Percentiles rank a stretch among this genome's conserved stretches.
Conservation (phyloP, 108 stramenopile genomes). For the Aureococcus anophagefferens region DNA sequence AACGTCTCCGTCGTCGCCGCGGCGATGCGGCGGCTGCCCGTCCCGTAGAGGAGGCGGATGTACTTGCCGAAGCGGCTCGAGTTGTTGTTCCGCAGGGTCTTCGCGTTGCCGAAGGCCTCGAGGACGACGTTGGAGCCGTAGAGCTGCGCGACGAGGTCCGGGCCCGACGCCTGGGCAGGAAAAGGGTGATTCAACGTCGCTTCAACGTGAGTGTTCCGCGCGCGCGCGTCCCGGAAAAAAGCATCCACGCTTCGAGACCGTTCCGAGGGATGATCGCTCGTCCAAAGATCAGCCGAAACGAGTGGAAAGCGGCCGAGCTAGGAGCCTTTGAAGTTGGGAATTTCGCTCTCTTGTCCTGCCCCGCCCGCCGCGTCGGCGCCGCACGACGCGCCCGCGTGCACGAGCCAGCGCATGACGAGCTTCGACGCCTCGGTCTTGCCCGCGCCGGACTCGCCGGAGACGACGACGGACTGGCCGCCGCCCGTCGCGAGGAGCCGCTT, state of each 20-base stretch:
- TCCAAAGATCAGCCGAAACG: too few relatives aligned
- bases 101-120: slow-evolving; percentile 80
- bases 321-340: too few relatives aligned
- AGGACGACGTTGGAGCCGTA: slow-evolving; percentile 73
- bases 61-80: slow-evolving; percentile 93
- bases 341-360: slow-evolving; percentile 69
- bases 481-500: slow-evolving; percentile 48
- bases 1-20: slow-evolving; percentile 76
- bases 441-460: slow-evolving; percentile 80
- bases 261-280: too few relatives aligned
- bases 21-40: too few relatives aligned
- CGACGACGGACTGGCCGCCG: slow-evolving; percentile 67
- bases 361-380: slow-evolving; percentile 19
- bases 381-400: slow-evolving; percentile 63
- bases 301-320: too few relatives aligned
- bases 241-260: too few relatives aligned
- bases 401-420: slow-evolving; percentile 86
- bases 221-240: too few relatives aligned
- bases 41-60: slow-evolving; percentile 72
- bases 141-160: slow-evolving; percentile 79
- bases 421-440: slow-evolving; percentile 93
- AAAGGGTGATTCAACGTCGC: too few relatives aligned
- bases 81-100: too few relatives aligned
- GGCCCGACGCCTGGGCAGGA: too few relatives aligned
- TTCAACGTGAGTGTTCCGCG: too few relatives aligned